Conservation (phyloP, 1,284 basidiomycete species). For the Marasmius fiardii region DNA sequence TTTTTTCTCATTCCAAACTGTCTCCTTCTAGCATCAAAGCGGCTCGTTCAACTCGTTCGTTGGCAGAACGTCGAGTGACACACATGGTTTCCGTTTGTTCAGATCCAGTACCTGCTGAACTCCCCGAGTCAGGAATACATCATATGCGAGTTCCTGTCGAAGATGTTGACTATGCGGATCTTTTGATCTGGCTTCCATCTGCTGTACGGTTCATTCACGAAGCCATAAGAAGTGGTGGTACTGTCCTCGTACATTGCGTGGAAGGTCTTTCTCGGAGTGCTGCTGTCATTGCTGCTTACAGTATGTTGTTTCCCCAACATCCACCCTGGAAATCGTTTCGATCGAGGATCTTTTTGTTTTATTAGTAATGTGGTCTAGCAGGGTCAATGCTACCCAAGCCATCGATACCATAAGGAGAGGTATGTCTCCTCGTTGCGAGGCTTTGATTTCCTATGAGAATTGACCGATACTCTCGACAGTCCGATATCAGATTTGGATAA, state of each 20-base stretch:
- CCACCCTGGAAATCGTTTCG: neutral
- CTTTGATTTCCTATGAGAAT: slow-evolving; percentile 11
- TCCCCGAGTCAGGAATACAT: slow-evolving; percentile 65
- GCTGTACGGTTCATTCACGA: slow-evolving; percentile 80
- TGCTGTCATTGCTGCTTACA: slow-evolving; percentile 79
- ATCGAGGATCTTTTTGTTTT: slow-evolving; percentile 8
- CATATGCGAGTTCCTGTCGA: slow-evolving; percentile 73
- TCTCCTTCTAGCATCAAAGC: slow-evolving; percentile 65
- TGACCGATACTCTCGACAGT: slow-evolving; percentile 33
- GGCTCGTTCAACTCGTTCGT: slow-evolving; percentile 67
- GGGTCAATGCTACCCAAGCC: slow-evolving; percentile 55
- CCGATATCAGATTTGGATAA: slow-evolving; percentile 77
- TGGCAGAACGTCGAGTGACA: slow-evolving; percentile 71
- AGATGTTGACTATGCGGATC: slow-evolving; percentile 82
- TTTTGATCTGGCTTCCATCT: slow-evolving; percentile 73
- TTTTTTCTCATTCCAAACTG: no score
- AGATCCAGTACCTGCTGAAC: slow-evolving; percentile 71
- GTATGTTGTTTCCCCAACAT: slow-evolving; percentile 47
- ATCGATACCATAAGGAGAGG: slow-evolving; percentile 60
- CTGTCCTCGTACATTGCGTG: slow-evolving; percentile 81
- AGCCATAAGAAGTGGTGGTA: slow-evolving; percentile 63
- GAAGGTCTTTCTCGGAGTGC: slow-evolving; percentile 83
- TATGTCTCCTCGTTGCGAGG: slow-evolving; percentile 21
- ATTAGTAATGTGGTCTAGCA: slow-evolving; percentile 75
- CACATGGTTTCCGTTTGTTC: slow-evolving; percentile 74